Evolutionary conservation across 2,329 filamentous ascomycete genomes (phyloP).

Genomic region (Trichophyton mentagrophytes): DNA sequence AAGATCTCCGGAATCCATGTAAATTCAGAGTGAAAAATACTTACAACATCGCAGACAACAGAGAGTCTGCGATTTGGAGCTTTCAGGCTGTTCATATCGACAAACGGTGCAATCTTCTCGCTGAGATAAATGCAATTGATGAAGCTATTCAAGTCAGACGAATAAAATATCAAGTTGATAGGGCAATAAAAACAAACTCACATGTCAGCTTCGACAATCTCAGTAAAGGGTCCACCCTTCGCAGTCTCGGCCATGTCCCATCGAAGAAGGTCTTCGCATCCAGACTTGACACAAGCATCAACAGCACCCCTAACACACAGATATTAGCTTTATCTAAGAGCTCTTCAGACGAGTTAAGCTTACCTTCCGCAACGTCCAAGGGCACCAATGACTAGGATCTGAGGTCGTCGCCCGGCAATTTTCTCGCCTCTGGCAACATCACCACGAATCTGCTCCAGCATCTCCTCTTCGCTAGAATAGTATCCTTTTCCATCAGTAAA

Average conservation of each 20-base stretch:
- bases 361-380: conserved; percentile 27
- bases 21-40: conserved; percentile 19
- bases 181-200: conserved; percentile 19
- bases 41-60: conserved; percentile 62
- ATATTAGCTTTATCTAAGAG: neutral
- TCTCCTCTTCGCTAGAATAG: conserved; percentile 54
- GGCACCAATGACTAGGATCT: conserved; percentile 71
- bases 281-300: conserved; percentile 62
- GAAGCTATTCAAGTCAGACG: conserved; percentile 47
- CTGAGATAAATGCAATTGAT: conserved; percentile 85
- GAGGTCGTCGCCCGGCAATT: conserved; percentile 55
- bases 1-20: neutral
- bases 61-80: conserved; percentile 57
- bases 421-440: conserved; percentile 53
- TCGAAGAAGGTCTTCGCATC: conserved; percentile 53
- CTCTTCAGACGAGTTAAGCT: neutral
- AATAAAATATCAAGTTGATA: neutral
- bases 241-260: conserved; percentile 74
- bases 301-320: conserved; percentile 59
- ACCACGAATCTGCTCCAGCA: conserved; percentile 63
- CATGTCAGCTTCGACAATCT: conserved; percentile 54
- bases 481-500: conserved; percentile 35
- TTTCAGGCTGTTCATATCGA: conserved; percentile 57
- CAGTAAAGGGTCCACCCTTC: conserved; percentile 61
- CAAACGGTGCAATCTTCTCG: conserved; percentile 66